Conservation (phyloP, 2,329 filamentous ascomycete genomes). For the Teratosphaeria pseudoeucalypti region DNA sequence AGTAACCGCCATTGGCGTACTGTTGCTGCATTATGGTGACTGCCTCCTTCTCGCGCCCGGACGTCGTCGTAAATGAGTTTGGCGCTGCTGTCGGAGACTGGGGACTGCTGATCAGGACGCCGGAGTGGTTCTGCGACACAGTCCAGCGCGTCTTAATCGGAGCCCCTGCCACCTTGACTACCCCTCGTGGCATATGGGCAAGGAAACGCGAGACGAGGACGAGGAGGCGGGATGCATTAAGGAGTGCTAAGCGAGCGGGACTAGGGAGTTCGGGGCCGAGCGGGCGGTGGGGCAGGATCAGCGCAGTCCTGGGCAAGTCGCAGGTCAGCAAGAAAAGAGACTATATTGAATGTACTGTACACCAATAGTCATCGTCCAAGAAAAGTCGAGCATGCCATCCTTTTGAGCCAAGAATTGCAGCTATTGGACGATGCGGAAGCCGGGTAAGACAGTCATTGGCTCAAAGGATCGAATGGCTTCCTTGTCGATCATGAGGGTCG, state of each 20-base stretch:
- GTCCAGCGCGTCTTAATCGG: constrained; percentile 13
- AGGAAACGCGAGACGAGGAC: not conserved
- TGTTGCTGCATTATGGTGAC: constrained; percentile 11
- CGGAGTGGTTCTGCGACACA: constrained; percentile 6
- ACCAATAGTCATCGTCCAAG: not conserved
- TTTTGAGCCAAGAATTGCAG: not conserved
- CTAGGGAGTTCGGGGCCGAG: not conserved
- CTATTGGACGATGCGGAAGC: not conserved
- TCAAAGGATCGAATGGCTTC: not conserved
- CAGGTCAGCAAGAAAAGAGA: not conserved
- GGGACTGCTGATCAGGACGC: not conserved
- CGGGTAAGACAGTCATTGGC: not conserved
- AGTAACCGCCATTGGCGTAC: constrained; percentile 12
- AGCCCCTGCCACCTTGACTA: constrained; percentile 13
- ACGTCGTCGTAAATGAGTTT: not conserved
- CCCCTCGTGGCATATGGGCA: constrained; percentile 12
- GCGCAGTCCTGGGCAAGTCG: not conserved
- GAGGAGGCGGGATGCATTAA: not conserved
- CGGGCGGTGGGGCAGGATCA: not conserved
- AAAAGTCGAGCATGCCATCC: not conserved
- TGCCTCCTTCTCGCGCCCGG: constrained; percentile 3
- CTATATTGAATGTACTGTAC: not conserved
- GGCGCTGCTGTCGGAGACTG: constrained; percentile 2
- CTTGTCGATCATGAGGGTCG: not conserved
- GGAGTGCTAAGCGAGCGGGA: constrained; percentile 40